Conservation (phyloP, 2,329 filamentous ascomycete genomes). For the Myriangium duriaei region DNA sequence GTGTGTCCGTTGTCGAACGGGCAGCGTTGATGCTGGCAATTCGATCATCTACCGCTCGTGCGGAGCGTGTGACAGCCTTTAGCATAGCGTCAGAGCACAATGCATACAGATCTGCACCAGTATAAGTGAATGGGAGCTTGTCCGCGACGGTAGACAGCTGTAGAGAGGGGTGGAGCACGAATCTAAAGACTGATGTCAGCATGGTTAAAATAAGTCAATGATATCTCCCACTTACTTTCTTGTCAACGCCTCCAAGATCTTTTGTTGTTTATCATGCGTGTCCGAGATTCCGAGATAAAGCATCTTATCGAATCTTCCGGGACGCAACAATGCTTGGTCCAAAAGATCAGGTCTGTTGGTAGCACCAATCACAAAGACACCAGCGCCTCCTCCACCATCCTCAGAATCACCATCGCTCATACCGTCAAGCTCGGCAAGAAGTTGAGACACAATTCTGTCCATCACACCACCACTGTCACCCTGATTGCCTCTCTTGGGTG, state of each 20-base stretch:
- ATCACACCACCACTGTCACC: conserved; percentile 95
- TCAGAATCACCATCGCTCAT: conserved; percentile 88
- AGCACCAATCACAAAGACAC: conserved; percentile 92
- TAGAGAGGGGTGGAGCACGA: conserved; percentile 67
- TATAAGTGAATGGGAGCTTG: conserved; percentile 84
- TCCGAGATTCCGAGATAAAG: conserved; percentile 92
- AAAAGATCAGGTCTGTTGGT: conserved; percentile 90
- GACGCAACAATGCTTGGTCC: conserved; percentile 77
- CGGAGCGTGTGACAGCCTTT: conserved; percentile 89
- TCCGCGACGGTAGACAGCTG: conserved; percentile 64
- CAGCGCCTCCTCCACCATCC: conserved; percentile 53
- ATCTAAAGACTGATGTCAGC: conserved; percentile 29
- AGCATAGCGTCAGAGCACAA: conserved; percentile 98
- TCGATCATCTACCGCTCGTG: conserved; percentile 69
- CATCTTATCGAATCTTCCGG: conserved; percentile 96
- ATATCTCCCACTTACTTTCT: conserved; percentile 57
- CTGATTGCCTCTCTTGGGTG: conserved; percentile 92
- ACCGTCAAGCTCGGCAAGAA: conserved; percentile 88
- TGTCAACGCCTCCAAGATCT: conserved; percentile 85
- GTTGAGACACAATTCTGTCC: conserved; percentile 91
- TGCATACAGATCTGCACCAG: conserved; percentile 92
- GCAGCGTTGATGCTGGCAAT: conserved; percentile 55
- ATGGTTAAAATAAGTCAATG: conserved; percentile 34
- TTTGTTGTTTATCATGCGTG: conserved; percentile 91
- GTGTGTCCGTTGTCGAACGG: conserved; percentile 21